Base-by-base conservation (phyloP, 1,139 yeast genomes). In the Taphrina sp. region DNA sequence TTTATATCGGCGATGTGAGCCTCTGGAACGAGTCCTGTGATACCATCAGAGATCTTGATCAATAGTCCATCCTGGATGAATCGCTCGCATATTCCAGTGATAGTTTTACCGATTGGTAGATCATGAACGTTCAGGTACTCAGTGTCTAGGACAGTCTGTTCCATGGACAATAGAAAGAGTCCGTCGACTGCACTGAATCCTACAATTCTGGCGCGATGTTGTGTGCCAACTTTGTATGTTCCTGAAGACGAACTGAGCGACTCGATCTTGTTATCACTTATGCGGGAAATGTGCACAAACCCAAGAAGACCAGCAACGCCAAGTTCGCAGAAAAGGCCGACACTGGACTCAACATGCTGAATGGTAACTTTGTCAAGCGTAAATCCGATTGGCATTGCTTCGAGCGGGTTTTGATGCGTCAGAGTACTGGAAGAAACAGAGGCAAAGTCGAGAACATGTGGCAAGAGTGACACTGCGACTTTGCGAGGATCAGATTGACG, bases 1-100 rank as follows among this genome's bases (percentile, higher is more conserved):
- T 82, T 84, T 59, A 85, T 78, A 69, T 92, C 99, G 62, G 95
- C 83, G 70, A 92, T 80, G 64, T 90, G 96, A 36, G 74, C 67
- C 28, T 81, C 75, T 19, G 89, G 85, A 29, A 87, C 97, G 62
- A 78, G 73, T 2, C 89, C 98, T 62, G 87, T 84, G 54, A 70
- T 69, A 2, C 76, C 78, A 49, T 81, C 82, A 58, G 81, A 79
- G 12, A 88, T 66, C 64, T 79, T 81, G 36, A 92, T 76, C 42
- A 79, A 69, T 31, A 92, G 76, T 20, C 96, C 96, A n/a, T 74
- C 75, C 1, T 85, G 78, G 33, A 85, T 74, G 29, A 88, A 83
- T 60, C 80, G 76, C 26, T 78, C 72, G 37, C 92, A 78, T 54
- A 77, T 78, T 7, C 77, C 74, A 8, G 64, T 62, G 33, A 87